Percentiles rank a stretch among this genome's conserved stretches.
These are phyloP conservation scores for Penicillium pancosmium DNA, from an alignment of 495 filamentous ascomycete species.

Conservation along the genomic window DNA sequence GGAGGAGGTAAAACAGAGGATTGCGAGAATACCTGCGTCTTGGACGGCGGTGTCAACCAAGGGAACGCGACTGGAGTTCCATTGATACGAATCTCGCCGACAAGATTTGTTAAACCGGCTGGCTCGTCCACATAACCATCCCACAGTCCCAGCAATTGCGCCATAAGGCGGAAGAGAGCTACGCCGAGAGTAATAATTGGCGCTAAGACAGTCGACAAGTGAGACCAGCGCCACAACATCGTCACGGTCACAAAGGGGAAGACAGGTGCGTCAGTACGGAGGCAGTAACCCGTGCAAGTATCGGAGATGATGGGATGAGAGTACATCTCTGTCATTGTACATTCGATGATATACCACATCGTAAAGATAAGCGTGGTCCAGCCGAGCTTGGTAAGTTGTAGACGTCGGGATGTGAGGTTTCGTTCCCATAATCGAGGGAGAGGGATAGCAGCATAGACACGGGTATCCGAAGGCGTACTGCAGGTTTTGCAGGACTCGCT, in stretches of 20 bases:
- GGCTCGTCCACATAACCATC: conserved; percentile 49
- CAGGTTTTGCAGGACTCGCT: conserved; percentile 33
- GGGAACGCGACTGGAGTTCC: conserved; percentile 33
- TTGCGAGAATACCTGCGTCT: conserved; percentile 4
- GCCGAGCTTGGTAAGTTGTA: conserved; percentile 60
- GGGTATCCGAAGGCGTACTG: conserved; percentile 25
- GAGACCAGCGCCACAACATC: conserved; percentile 51
- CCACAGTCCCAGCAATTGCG: conserved; percentile 44
- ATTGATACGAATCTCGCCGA: conserved; percentile 40
- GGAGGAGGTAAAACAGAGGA: conserved; percentile 16
- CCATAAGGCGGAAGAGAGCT: conserved; percentile 34
- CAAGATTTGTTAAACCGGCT: conserved; percentile 26
- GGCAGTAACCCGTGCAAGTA: conserved; percentile 48
- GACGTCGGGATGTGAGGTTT: conserved; percentile 41
- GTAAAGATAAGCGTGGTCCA: conserved; percentile 49
- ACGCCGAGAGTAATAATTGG: conserved; percentile 38
- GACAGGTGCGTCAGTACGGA: conserved; percentile 46
- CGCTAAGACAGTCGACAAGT: conserved; percentile 33
- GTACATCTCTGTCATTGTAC: conserved; percentile 61
- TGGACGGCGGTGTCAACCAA: conserved; percentile 24
- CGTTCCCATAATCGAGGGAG: conserved; percentile 62
- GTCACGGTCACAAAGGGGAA: conserved; percentile 51
- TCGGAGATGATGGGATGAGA: conserved; percentile 57
- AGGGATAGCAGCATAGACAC: conserved; percentile 48
- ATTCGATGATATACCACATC: conserved; percentile 62